Evolutionary conservation across 1,284 basidiomycete species (phyloP).

Genomic region (Sporisorium reilianum): DNA sequence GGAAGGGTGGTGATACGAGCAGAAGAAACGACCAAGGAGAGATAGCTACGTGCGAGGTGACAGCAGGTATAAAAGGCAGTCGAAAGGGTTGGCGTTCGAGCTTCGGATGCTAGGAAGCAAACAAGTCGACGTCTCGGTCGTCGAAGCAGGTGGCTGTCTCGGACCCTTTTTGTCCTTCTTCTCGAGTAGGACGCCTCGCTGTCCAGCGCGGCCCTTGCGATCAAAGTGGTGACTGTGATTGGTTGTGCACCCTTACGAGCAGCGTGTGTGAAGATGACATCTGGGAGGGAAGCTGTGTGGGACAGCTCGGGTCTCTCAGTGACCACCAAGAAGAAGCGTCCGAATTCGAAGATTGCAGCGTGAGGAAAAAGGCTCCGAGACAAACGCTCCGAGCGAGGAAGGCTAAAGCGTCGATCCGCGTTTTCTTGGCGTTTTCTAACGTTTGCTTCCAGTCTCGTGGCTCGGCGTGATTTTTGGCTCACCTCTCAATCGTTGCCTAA

Average conservation of each 20-base stretch:
- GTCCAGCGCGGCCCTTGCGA: background rate
- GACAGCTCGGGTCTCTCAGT: background rate
- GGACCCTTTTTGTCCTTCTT: background rate
- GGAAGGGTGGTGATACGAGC: background rate
- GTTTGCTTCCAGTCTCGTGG: too few species aligned
- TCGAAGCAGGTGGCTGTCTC: background rate
- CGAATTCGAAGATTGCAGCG: background rate
- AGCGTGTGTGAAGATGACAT: background rate
- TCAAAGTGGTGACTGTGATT: background rate
- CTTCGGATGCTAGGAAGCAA: too few species aligned
- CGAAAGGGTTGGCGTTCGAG: too few species aligned
- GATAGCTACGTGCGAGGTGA: background rate
- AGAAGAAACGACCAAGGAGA: background rate
- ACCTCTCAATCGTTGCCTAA: too few species aligned
- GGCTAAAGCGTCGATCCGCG: conserved; percentile 1
- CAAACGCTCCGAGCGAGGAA: conserved; percentile 5
- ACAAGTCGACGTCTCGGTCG: background rate
- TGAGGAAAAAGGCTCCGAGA: conserved; percentile 15
- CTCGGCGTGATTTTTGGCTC: background rate
- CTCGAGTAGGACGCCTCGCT: background rate
- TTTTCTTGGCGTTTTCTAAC: conserved; percentile 16
- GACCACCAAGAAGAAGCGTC: background rate
- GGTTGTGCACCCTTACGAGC: background rate
- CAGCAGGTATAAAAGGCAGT: background rate
- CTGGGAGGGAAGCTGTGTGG: background rate